Evolutionary conservation across 306 rosid species (phyloP).

Genomic region (Ochetophila trinervis): DNA sequence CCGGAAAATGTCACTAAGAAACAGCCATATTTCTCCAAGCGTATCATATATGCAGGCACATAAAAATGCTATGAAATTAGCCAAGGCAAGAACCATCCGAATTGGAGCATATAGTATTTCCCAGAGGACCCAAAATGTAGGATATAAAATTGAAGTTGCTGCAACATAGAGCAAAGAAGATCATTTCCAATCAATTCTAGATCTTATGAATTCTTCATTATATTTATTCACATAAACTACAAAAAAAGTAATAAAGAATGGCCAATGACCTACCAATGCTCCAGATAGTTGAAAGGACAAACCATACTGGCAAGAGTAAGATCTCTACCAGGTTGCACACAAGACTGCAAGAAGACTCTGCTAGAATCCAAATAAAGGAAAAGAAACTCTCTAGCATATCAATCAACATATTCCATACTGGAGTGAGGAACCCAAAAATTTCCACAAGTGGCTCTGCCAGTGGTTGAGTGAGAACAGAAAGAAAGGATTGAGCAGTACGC

Average conservation of each 20-base stretch:
- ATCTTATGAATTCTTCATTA: constrained; percentile 9
- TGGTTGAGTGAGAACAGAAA: constrained; percentile 72
- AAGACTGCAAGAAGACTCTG: constrained; percentile 42
- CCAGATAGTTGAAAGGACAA: constrained; percentile 47
- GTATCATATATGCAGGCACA: constrained; percentile 29
- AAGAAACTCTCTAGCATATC: constrained; percentile 45
- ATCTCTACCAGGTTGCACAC: constrained; percentile 60
- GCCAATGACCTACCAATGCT: constrained; percentile 59
- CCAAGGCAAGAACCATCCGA: constrained; percentile 43
- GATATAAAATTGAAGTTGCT: constrained; percentile 61
- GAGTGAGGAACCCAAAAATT: constrained; percentile 64
- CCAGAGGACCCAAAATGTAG: constrained; percentile 62
- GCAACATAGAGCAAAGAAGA: constrained; percentile 36
- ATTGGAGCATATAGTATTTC: constrained; percentile 72
- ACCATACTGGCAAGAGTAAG: constrained; percentile 64
- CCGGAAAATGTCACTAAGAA: constrained; percentile 52
- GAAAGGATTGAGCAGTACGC: constrained; percentile 52
- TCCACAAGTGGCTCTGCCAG: constrained; percentile 48
- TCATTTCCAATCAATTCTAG: constrained; percentile 16
- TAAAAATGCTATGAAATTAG: constrained; percentile 43
- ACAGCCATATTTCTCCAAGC: constrained; percentile 48
- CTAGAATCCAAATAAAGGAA: constrained; percentile 53
- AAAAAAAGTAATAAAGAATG: constrained; percentile 20
- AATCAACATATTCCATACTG: constrained; percentile 47
- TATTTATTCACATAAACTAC: constrained; percentile 6